These are phyloP conservation scores for Diplotaxis tenuifolia DNA, from an alignment of 345 rosid genomes.

Conservation along the genomic window DNA sequence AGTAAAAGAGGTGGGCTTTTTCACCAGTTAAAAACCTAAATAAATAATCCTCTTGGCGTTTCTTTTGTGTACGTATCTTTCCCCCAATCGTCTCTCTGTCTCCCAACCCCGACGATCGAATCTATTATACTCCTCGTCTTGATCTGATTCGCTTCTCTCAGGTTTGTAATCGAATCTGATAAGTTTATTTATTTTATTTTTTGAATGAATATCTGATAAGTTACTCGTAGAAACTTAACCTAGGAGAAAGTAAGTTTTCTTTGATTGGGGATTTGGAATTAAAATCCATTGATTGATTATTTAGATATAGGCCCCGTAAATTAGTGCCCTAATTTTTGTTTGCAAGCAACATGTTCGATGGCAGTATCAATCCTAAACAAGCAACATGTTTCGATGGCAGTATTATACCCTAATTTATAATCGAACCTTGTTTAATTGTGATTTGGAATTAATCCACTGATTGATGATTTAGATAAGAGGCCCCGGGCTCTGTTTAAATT, in stretches of 20 bases:
- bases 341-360: too few species aligned
- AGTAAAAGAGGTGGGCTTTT: background rate
- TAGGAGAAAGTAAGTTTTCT: background rate
- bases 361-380: too few species aligned
- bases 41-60: background rate
- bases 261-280: background rate
- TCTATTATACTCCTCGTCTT: background rate
- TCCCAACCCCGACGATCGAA: too few species aligned
- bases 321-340: background rate
- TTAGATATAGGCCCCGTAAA: background rate
- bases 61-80: background rate
- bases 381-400: too few species aligned
- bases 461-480: too few species aligned
- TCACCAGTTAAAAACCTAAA: background rate
- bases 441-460: too few species aligned
- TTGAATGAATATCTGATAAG: too few species aligned
- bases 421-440: too few species aligned
- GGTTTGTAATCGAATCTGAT: background rate
- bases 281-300: background rate
- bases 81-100: too few species aligned
- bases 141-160: background rate
- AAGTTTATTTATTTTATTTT: background rate
- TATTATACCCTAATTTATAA: too few species aligned
- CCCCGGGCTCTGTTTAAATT: too few species aligned
- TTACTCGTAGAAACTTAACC: background rate